Percentiles rank a stretch among this genome's conserved stretches.
Conservation (phyloP, 257 asterid genomes). For the Leonotis leonurus region DNA sequence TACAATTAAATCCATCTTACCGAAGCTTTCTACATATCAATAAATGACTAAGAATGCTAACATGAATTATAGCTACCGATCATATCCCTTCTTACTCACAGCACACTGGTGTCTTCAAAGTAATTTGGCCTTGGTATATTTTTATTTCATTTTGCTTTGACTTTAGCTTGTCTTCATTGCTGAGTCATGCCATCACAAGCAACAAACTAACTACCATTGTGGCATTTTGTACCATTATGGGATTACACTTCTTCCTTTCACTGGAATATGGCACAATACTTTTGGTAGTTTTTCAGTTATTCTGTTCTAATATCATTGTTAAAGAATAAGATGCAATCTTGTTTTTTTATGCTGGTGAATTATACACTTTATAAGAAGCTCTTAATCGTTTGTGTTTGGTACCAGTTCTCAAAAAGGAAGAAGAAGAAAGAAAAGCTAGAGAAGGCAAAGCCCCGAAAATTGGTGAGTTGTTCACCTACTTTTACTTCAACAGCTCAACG, state of each 20-base stretch:
- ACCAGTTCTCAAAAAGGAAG: slow-evolving; percentile 82
- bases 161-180: background rate
- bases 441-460: slow-evolving; percentile 42
- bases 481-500: slow-evolving; percentile 1
- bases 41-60: background rate
- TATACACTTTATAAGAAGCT: slow-evolving; percentile 1
- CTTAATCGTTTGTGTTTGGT: slow-evolving; percentile 8
- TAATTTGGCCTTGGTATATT: slow-evolving; percentile 1
- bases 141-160: background rate
- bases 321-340: background rate
- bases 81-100: background rate
- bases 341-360: slow-evolving; percentile 2
- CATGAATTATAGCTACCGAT: background rate
- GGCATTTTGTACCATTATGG: background rate
- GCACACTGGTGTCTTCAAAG: background rate
- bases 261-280: background rate
- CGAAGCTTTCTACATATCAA: background rate
- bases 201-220: background rate
- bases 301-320: background rate
- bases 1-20: slow-evolving; percentile 8
- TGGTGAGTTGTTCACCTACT: slow-evolving; percentile 37
- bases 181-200: background rate
- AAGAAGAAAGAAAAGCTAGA: slow-evolving; percentile 68
- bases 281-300: background rate
- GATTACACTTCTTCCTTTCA: background rate